Base-by-base conservation (phyloP, 225 moss, liverwort and hornwort genomes). In the Physcomitrium patens region DNA sequence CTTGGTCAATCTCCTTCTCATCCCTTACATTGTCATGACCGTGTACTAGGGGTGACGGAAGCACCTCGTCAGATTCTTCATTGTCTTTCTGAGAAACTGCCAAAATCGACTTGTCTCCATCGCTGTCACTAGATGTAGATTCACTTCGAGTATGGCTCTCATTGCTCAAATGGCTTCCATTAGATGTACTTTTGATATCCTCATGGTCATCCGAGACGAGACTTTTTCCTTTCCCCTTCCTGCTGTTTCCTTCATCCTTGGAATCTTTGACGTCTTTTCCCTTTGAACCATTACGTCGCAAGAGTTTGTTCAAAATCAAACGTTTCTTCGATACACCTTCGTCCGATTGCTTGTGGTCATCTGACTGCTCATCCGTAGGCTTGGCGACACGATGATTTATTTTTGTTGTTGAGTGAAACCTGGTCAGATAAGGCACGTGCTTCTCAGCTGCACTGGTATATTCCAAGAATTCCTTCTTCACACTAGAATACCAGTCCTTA, bases 391-490 rank as follows among this genome's bases (percentile, higher is more conserved):
- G 75, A 65, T 82, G 76, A 72, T 84, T 86, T 22, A 53, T 63
- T 61, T 78, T 66, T 61, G 53, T 76, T 14, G 68, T 72, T 55
- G 79, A 80, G 68, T 86, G 68, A 27, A 81, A 81, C 46, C 77
- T 87, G 67, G 58, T 82, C 67, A 91, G 47, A 66, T 86, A 93
- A 2, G 97, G 94, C 61, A 87, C 80, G 74, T 97, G 97, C 42
- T 6, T 66, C 69, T 90, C 86, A 41, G 89, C 91, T 41, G 83
- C 85, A 23, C 73, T 74, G 46, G 77, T 82, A 67, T 97, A 97
- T 10, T 93, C 91, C 72, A 84, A 74, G 15, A 84, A 97, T 72
- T 97, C 94, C 63, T 78, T 86, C 83, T 97, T 97, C 60, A 84
- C 14, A 16, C 46, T 67, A 0, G 78, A 24, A 69, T 72, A 52